A percentile compares a stretch with the other conserved stretches of the same genome.
Conservation (phyloP, 306 rosid genomes). For the Comarum palustre region DNA sequence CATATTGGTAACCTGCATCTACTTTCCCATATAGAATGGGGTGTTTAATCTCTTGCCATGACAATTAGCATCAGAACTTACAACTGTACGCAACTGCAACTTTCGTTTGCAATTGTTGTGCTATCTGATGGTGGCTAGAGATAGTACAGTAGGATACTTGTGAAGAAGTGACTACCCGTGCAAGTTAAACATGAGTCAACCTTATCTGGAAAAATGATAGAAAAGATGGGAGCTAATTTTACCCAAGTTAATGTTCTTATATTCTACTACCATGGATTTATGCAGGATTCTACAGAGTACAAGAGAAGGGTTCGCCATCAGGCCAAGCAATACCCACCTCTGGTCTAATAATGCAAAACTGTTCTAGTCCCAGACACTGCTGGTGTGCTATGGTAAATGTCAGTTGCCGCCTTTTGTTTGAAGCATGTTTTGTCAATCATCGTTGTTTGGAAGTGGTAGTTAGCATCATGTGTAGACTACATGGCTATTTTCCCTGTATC, state of each 20-base stretch:
- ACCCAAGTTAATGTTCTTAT: constrained; percentile 8
- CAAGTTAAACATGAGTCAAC: not conserved
- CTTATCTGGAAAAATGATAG: not conserved
- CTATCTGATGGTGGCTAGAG: constrained; percentile 5
- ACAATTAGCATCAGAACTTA: constrained; percentile 5
- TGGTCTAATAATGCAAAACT: constrained; percentile 55
- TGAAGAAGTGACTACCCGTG: not conserved
- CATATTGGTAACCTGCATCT: not conserved
- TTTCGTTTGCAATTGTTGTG: not conserved
- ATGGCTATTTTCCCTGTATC: constrained; percentile 15
- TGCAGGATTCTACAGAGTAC: constrained; percentile 78
- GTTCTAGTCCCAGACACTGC: constrained; percentile 22
- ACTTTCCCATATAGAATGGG: not conserved
- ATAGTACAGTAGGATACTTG: constrained; percentile 17
- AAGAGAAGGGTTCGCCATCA: constrained; percentile 83
- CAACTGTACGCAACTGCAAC: not conserved
- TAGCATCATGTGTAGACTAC: constrained; percentile 34
- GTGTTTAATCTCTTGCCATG: not conserved
- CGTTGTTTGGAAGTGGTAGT: constrained; percentile 35
- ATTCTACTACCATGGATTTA: constrained; percentile 12
- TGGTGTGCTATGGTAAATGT: constrained; percentile 35
- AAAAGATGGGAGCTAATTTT: not conserved
- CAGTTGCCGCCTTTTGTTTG: constrained; percentile 36
- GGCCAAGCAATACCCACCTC: constrained; percentile 83
- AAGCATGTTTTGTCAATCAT: constrained; percentile 21